These are phyloP conservation scores for Ophiostoma fasciatum DNA, from an alignment of 2,329 filamentous ascomycete genomes.

Conservation along the genomic window DNA sequence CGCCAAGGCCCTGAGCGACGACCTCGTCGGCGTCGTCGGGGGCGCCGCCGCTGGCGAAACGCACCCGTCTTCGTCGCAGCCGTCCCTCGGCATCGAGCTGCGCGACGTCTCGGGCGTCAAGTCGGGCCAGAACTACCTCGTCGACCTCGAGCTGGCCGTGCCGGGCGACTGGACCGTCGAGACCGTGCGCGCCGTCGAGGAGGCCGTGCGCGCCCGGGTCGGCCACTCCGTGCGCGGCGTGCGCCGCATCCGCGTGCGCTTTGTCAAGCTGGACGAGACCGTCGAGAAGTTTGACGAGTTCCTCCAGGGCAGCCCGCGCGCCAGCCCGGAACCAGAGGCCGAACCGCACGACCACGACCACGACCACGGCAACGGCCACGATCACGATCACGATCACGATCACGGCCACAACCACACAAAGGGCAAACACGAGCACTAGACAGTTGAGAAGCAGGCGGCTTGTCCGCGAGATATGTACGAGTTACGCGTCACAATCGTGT, in stretches of 20 bases:
- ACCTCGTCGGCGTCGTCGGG: constrained; percentile 27
- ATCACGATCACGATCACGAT: constrained; percentile 18
- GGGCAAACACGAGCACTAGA: constrained; percentile 6
- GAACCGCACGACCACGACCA: constrained; percentile 24
- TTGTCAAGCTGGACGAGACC: constrained; percentile 52
- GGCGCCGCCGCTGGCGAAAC: too few relatives aligned
- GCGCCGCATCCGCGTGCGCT: constrained; percentile 68
- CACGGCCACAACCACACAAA: constrained; percentile 15
- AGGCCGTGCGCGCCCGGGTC: constrained; percentile 54
- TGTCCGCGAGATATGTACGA: too few relatives aligned
- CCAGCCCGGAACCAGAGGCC: constrained; percentile 46
- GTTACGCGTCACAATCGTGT: too few relatives aligned
- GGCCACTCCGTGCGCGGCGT: constrained; percentile 71
- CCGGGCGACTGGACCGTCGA: constrained; percentile 63
- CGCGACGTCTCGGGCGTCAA: constrained; percentile 79
- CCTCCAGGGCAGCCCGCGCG: constrained; percentile 43
- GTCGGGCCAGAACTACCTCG: constrained; percentile 88
- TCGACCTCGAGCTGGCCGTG: constrained; percentile 77
- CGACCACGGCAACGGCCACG: constrained; percentile 26
- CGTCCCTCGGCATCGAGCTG: constrained; percentile 52
- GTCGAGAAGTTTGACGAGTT: constrained; percentile 59
- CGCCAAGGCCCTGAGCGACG: constrained; percentile 34
- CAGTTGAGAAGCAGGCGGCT: too few relatives aligned
- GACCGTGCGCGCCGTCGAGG: constrained; percentile 55
- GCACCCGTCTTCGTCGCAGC: too few relatives aligned